Percentiles rank a stretch among this genome's conserved stretches.
phyloP scores from a whole-genome alignment of 768 basidiomycete genomes.

The Tulasnella calospora region DNA sequence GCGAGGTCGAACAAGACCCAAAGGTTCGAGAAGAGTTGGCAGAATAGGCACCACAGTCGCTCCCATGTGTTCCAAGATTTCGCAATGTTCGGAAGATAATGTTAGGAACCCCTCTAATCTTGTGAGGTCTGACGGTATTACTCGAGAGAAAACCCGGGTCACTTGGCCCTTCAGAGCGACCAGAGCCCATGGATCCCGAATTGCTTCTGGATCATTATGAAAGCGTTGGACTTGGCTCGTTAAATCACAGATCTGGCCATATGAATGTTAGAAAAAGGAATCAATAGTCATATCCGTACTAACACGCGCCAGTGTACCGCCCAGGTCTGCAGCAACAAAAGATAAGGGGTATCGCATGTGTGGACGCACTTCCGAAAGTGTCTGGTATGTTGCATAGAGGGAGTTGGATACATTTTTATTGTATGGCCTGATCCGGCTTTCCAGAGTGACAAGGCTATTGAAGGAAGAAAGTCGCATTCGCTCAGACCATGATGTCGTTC shows the following conservation, averaged over 20 bases:
- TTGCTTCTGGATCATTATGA: background rate
- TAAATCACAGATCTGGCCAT: background rate
- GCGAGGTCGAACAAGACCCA: background rate
- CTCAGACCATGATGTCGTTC: background rate
- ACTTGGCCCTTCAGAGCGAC: background rate
- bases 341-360: background rate
- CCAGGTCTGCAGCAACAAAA: background rate
- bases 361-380: background rate
- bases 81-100: background rate
- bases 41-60: background rate
- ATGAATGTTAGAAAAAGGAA: background rate
- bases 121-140: background rate
- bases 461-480: background rate
- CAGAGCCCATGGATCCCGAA: background rate
- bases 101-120: background rate
- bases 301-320: background rate
- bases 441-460: background rate
- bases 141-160: background rate
- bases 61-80: constrained; percentile 1
- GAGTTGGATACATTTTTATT: background rate
- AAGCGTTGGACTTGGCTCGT: background rate
- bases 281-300: background rate
- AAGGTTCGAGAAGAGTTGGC: background rate
- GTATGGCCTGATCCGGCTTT: background rate
- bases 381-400: background rate